A percentile compares a stretch with the other conserved stretches of the same genome.
These are phyloP conservation scores for Fusarium aywerte DNA, from an alignment of 2,329 filamentous ascomycete genomes.

Conservation along the genomic window DNA sequence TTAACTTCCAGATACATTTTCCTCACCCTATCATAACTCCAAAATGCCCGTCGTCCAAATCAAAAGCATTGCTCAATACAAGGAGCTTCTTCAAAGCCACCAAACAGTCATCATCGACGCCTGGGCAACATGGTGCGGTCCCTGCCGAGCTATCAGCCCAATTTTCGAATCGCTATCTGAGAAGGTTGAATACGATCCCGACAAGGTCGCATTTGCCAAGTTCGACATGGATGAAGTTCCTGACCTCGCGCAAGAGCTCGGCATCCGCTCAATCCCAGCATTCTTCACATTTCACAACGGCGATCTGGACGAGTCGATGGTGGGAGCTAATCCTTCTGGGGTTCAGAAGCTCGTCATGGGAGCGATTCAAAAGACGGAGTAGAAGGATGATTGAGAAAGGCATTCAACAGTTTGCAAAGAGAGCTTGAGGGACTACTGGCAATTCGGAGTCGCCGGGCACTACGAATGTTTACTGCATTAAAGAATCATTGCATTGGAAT, in stretches of 20 bases:
- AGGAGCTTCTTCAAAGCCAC: rapidly evolving
- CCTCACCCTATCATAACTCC: too few species aligned
- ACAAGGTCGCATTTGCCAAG: background rate
- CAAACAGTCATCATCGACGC: background rate
- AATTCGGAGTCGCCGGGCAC: too few species aligned
- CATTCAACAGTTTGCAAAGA: too few species aligned
- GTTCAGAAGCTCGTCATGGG: rapidly evolving
- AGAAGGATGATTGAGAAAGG: too few species aligned
- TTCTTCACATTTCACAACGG: background rate
- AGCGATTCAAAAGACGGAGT: rapidly evolving
- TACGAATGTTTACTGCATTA: too few species aligned
- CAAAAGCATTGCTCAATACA: background rate
- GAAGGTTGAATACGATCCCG: rapidly evolving
- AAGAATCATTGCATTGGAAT: too few species aligned
- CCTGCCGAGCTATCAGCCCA: background rate
- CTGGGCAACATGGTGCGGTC: background rate
- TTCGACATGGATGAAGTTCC: background rate
- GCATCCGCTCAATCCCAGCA: background rate
- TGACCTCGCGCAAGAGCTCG: background rate
- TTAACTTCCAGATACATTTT: background rate
- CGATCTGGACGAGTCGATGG: rapidly evolving
- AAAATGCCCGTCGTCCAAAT: background rate
- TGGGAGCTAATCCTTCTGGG: background rate
- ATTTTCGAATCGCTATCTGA: background rate
- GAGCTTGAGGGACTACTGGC: too few species aligned